Conservation (phyloP, 139 green algal genomes). For the Picochlorum sp. region DNA sequence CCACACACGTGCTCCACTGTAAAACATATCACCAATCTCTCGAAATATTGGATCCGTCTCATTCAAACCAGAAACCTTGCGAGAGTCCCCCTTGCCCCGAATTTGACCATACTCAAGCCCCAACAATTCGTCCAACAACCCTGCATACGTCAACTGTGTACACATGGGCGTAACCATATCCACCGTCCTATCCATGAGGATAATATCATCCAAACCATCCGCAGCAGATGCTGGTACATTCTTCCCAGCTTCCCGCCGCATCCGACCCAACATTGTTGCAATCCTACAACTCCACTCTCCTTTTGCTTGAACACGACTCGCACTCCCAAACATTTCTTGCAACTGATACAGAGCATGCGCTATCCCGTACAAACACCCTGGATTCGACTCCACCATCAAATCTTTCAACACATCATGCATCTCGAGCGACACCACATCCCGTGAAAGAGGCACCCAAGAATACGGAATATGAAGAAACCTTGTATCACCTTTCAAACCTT, state of each 20-base stretch:
- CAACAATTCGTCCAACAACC: constrained; percentile 86
- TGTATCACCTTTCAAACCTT: constrained; percentile 64
- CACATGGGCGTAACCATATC: constrained; percentile 82
- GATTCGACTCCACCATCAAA: constrained; percentile 59
- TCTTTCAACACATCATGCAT: constrained; percentile 52
- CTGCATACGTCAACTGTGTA: constrained; percentile 95
- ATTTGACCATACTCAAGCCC: constrained; percentile 52
- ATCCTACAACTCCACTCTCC: constrained; percentile 57
- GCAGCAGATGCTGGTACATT: constrained; percentile 17
- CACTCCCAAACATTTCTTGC: constrained; percentile 62
- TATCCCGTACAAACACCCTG: constrained; percentile 50
- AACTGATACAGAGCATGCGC: constrained; percentile 62
- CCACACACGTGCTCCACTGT: constrained; percentile 21
- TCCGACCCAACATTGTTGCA: constrained; percentile 52
- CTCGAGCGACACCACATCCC: constrained; percentile 84
- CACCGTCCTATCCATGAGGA: constrained; percentile 78
- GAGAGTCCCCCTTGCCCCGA: neutral
- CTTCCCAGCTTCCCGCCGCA: constrained; percentile 54
- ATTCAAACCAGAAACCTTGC: constrained; percentile 36
- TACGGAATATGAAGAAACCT: constrained; percentile 53
- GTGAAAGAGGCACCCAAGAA: constrained; percentile 77
- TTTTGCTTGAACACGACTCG: constrained; percentile 65
- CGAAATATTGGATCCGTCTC: constrained; percentile 51
- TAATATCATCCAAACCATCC: constrained; percentile 36
- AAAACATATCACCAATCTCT: constrained; percentile 50